Evolutionary conservation across 2,329 filamentous ascomycete genomes (phyloP).

Genomic region (Penicillium sp.): DNA sequence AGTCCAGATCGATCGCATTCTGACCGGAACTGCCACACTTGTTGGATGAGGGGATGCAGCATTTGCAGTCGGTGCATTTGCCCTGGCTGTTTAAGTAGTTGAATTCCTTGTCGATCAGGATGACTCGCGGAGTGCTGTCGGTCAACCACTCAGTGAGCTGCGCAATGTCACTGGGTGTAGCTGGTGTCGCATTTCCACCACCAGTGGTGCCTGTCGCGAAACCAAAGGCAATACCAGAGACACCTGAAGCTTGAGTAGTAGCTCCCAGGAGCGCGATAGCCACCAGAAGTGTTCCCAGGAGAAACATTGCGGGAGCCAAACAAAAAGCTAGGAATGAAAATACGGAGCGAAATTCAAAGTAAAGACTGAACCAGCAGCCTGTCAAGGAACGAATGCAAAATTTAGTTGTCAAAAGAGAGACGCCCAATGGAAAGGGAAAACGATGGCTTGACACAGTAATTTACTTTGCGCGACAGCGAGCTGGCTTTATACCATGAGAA

Average conservation of each 20-base stretch:
- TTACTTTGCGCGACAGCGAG: background rate
- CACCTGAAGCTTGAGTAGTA: slow-evolving; percentile 24
- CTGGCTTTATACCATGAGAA: slow-evolving; percentile 1
- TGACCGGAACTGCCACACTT: slow-evolving; percentile 50
- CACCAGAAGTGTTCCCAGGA: slow-evolving; percentile 22
- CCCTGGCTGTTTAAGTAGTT: slow-evolving; percentile 27
- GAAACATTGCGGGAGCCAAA: slow-evolving; percentile 16
- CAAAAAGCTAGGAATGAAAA: background rate
- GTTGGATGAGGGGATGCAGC: slow-evolving; percentile 38
- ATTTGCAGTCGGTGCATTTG: slow-evolving; percentile 30
- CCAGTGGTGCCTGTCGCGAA: slow-evolving; percentile 59
- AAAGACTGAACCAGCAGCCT: slow-evolving; percentile 13
- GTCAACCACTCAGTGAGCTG: slow-evolving; percentile 61
- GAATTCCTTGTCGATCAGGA: slow-evolving; percentile 58
- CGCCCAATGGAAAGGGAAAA: background rate
- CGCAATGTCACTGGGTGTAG: slow-evolving; percentile 54
- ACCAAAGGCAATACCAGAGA: slow-evolving; percentile 42
- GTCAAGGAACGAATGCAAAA: slow-evolving; percentile 1
- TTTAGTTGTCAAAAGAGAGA: background rate
- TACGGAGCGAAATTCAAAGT: background rate
- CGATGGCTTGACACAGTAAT: background rate
- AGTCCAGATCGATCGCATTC: slow-evolving; percentile 55
- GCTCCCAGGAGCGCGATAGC: slow-evolving; percentile 23
- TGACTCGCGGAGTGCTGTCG: slow-evolving; percentile 58
- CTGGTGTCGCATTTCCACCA: slow-evolving; percentile 56